phyloP scores from a whole-genome alignment of 768 basidiomycete species.

The Lentinula aciculospora region DNA sequence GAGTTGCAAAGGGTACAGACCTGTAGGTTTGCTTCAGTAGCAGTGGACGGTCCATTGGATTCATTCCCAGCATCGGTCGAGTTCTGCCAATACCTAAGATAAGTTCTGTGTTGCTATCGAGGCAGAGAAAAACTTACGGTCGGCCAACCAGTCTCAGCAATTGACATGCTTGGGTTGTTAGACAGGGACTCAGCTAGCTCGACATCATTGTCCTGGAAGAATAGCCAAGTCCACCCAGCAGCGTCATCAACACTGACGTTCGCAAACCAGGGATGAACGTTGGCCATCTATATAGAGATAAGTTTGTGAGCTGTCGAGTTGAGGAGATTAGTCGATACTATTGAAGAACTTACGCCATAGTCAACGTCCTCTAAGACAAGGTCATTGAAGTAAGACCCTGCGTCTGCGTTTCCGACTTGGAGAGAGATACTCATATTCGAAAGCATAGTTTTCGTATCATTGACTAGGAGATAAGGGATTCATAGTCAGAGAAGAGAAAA shows the following conservation, averaged over 20 bases:
- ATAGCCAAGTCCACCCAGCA: slow-evolving; percentile 76
- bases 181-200: slow-evolving; percentile 42
- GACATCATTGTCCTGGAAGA: slow-evolving; percentile 67
- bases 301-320: not conserved
- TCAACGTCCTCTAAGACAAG: slow-evolving; percentile 57
- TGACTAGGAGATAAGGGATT: slow-evolving; percentile 21
- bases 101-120: not conserved
- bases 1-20: slow-evolving; percentile 18
- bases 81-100: slow-evolving; percentile 27
- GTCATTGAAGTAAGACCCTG: slow-evolving; percentile 79
- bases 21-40: slow-evolving; percentile 59
- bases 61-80: slow-evolving; percentile 54
- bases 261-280: slow-evolving; percentile 94
- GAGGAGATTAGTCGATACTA: not conserved
- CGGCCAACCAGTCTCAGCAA: slow-evolving; percentile 70
- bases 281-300: slow-evolving; percentile 59
- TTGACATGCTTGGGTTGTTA: slow-evolving; percentile 79
- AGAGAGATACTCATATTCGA: slow-evolving; percentile 51
- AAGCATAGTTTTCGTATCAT: slow-evolving; percentile 58
- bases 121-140: not conserved
- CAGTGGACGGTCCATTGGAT: slow-evolving; percentile 62
- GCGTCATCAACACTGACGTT: slow-evolving; percentile 60
- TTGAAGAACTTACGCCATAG: slow-evolving; percentile 50
- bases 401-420: slow-evolving; percentile 77
- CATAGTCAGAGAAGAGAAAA: not conserved